Conservation (phyloP, 2,329 filamentous ascomycete species). For the Zarea fungicola region DNA sequence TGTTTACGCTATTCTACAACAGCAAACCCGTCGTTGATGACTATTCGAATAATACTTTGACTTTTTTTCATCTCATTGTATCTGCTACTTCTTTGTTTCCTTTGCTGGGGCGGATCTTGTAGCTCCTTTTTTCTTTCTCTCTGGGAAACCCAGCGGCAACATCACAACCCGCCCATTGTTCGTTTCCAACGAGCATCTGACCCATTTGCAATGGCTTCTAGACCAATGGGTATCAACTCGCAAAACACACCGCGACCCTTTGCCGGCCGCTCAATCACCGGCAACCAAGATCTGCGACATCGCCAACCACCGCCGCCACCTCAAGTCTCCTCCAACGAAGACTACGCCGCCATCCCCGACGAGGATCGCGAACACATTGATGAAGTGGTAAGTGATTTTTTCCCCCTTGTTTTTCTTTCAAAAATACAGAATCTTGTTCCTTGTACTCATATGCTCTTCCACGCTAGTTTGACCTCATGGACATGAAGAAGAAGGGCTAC, state of each 20-base stretch:
- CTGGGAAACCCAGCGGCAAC: no score
- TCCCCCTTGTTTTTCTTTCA: neutral
- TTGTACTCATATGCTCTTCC: neutral
- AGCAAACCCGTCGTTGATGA: neutral
- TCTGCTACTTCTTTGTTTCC: neutral
- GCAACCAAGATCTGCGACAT: conserved; percentile 26
- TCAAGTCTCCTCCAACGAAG: conserved; percentile 32
- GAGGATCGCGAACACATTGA: conserved; percentile 91
- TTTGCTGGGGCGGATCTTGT: neutral
- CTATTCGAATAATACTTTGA: neutral
- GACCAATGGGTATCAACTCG: conserved; percentile 27
- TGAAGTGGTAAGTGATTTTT: conserved; percentile 66
- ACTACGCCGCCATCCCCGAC: conserved; percentile 57
- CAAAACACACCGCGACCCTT: conserved; percentile 35
- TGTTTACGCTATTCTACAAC: conserved; percentile 1
- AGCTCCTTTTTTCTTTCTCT: neutral
- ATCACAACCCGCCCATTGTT: neutral
- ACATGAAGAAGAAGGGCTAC: conserved; percentile 88
- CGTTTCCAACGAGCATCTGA: neutral
- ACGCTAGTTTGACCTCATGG: conserved; percentile 96
- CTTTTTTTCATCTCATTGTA: neutral
- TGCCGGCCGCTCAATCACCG: conserved; percentile 29
- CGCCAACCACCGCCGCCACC: conserved; percentile 24
- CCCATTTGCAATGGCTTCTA: conserved; percentile 4
- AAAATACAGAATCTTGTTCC: neutral